A percentile compares a stretch with the other conserved stretches of the same genome.
These are phyloP conservation scores for Cryphonectria nitschkei DNA, from an alignment of 2,329 filamentous ascomycete species.

Conservation along the genomic window DNA sequence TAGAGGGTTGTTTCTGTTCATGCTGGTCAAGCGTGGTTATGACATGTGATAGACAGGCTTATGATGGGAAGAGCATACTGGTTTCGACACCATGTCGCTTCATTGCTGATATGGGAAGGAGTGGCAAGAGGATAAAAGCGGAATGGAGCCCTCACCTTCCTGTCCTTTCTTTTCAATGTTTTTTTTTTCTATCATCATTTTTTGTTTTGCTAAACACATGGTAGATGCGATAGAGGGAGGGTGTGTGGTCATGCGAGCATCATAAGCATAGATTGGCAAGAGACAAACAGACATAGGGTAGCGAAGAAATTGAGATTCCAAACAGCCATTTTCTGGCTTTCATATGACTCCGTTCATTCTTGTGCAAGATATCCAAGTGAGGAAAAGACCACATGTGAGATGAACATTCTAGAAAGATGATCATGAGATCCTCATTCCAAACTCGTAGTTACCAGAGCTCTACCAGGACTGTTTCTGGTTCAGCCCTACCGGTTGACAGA, in stretches of 20 bases:
- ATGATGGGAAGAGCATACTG: background rate
- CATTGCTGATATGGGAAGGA: background rate
- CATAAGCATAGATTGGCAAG: slow-evolving; percentile 16
- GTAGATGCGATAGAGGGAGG: background rate
- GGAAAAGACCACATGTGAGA: background rate
- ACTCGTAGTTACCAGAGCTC: background rate
- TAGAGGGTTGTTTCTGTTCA: background rate
- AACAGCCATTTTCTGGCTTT: background rate
- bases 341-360: background rate
- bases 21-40: background rate
- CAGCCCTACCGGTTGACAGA: slow-evolving; percentile 13
- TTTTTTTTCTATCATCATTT: background rate
- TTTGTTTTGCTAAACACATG: background rate
- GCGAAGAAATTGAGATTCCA: slow-evolving; percentile 18
- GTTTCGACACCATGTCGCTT: background rate
- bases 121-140: background rate
- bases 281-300: slow-evolving; percentile 19
- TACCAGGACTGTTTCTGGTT: background rate
- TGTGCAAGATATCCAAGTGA: background rate
- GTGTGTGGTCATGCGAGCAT: slow-evolving; percentile 13
- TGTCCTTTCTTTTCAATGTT: background rate
- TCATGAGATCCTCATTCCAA: background rate
- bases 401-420: background rate
- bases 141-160: background rate
- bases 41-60: slow-evolving; percentile 2